Percentiles rank a stretch among this genome's conserved stretches.
Evolutionary conservation across 2,329 filamentous ascomycete genomes (phyloP).

Genomic region (Aspergillus caelatus): DNA sequence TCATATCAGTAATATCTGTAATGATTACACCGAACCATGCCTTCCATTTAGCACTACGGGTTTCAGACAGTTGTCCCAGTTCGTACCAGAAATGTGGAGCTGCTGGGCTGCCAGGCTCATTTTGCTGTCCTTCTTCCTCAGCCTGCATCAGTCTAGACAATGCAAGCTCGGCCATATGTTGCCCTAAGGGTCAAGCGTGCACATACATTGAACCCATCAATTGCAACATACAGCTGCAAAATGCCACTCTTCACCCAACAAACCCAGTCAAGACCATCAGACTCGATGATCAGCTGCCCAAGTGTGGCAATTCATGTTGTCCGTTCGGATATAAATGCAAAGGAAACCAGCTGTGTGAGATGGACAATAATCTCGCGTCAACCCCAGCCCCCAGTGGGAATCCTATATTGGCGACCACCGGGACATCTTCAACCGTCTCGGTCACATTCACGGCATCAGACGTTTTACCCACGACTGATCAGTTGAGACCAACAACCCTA

Average conservation of each 20-base stretch:
- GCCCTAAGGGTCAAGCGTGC: slow-evolving; percentile 46
- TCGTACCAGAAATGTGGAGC: slow-evolving; percentile 40
- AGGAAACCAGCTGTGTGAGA: slow-evolving; percentile 30
- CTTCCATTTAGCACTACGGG: slow-evolving; percentile 26
- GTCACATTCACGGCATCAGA: slow-evolving; percentile 24
- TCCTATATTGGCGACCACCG: slow-evolving; percentile 23
- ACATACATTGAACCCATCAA: slow-evolving; percentile 45
- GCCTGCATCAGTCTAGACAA: slow-evolving; percentile 48
- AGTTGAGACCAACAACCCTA: slow-evolving; percentile 18
- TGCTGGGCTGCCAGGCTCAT: slow-evolving; percentile 42
- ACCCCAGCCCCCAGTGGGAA: slow-evolving; percentile 12
- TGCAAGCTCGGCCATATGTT: slow-evolving; percentile 49
- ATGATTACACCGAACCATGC: slow-evolving; percentile 25
- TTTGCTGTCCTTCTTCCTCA: slow-evolving; percentile 46
- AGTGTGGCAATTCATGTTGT: slow-evolving; percentile 49
- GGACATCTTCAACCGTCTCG: slow-evolving; percentile 20
- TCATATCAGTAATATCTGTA: slow-evolving; percentile 26
- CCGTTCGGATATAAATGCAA: slow-evolving; percentile 52
- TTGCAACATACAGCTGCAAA: slow-evolving; percentile 47
- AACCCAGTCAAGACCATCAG: slow-evolving; percentile 47
- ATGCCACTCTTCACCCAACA: slow-evolving; percentile 41
- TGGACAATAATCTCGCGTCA: slow-evolving; percentile 29
- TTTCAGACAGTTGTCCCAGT: slow-evolving; percentile 33
- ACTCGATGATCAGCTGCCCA: slow-evolving; percentile 42
- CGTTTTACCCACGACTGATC: slow-evolving; percentile 15